Base-by-base conservation (phyloP, 805 yeast species). In the Priceomyces medius region DNA sequence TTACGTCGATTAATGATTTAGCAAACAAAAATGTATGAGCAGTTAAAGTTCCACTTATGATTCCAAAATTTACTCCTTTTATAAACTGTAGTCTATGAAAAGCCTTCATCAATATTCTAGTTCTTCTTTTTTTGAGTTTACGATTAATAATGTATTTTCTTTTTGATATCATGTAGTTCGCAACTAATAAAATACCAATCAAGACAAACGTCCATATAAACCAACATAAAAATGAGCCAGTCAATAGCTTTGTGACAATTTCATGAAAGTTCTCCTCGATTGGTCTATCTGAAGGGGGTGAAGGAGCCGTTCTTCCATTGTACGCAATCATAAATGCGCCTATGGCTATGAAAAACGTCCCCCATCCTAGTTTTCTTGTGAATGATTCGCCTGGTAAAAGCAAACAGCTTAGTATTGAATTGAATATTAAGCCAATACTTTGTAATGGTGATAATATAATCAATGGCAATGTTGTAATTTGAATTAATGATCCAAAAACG, bases 1-100 rank as follows among this genome's bases (percentile, higher is more conserved):
- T 53, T 9, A 86, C 77, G 52, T 86, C 95, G 16, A 88, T 85
- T 0, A 86, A 76, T 0, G 89, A 79, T 61, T 88, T 88, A n/a
- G 96, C 96, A 62, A 88, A 73, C 43, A 89, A 70, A 37, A 89
- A 73, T 2, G 96, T 85, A 56, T 87, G 95, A 0, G 96, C 96
- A 0, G 95, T 85, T 35, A 88, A 66, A 0, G 82, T 77, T 2
- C 96, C 96, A 35, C 88, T 79, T 3, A 80, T 66, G 14, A 79
- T 54, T 1, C 96, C 96, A 58, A 72, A 84, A 9, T 77, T 57
- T 4, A 79, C 56, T 1, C 96, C 96, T 48, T 74, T 76, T 8
- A 68, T 44, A 40, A 71, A 64, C 21, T 59, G 58, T 31, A 50
- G 49, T 28, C 51, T 50, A 23, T 59, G 56, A 9, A 54, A 38